Percentiles rank a stretch among this genome's conserved stretches.
Conservation (phyloP, 257 asterid species). For the Fraxinus cuspidata region DNA sequence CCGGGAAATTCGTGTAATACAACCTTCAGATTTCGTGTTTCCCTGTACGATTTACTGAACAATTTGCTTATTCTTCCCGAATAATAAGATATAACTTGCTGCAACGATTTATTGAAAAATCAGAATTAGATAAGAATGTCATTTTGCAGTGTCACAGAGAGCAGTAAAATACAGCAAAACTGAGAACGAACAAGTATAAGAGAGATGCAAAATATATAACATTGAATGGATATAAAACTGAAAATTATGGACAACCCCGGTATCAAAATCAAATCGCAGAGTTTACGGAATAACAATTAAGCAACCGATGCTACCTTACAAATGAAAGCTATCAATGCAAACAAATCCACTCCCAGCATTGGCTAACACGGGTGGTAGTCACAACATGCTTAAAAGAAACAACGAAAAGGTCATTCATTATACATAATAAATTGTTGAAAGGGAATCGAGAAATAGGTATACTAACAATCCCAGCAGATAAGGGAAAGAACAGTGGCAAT, state of each 20-base stretch:
- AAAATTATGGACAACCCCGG: background rate
- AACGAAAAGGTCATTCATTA: constrained; percentile 46
- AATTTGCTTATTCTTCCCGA: constrained; percentile 56
- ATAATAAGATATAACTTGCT: constrained; percentile 61
- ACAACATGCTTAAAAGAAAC: constrained; percentile 33
- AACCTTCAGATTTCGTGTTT: constrained; percentile 48
- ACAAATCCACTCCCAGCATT: background rate
- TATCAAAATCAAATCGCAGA: background rate
- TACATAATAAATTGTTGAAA: constrained; percentile 48
- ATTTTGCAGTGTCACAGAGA: background rate
- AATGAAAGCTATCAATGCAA: background rate
- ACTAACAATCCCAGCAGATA: constrained; percentile 45
- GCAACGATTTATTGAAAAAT: constrained; percentile 27
- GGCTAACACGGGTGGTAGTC: constrained; percentile 10
- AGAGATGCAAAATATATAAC: background rate
- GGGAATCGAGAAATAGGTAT: constrained; percentile 29
- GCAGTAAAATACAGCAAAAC: background rate
- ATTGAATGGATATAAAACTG: background rate
- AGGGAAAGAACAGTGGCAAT: constrained; percentile 62
- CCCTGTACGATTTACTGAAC: constrained; percentile 46
- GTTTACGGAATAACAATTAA: background rate
- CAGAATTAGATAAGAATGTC: constrained; percentile 9
- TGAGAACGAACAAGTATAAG: background rate
- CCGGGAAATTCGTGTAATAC: constrained; percentile 83
- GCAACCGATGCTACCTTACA: background rate